A percentile compares a stretch with the other conserved stretches of the same genome.
Conservation (phyloP, 2,329 filamentous ascomycete species). For the Trichoderma atroviride region DNA sequence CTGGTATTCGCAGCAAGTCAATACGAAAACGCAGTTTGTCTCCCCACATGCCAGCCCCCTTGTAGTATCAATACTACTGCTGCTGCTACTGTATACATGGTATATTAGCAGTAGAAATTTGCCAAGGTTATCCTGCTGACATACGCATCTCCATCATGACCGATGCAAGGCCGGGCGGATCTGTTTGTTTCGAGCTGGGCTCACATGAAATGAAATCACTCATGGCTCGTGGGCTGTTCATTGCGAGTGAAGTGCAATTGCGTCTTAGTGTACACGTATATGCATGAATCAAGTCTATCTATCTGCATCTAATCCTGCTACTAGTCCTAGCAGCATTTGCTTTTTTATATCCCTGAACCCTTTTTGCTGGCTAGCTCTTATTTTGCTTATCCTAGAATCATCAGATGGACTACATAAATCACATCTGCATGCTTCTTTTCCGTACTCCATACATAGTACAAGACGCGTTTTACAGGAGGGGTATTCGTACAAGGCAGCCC, state of each 20-base stretch:
- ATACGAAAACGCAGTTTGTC: conserved; percentile 8
- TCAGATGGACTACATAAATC: background rate
- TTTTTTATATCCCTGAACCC: conserved; percentile 23
- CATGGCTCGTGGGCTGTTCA: background rate
- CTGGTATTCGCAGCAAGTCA: background rate
- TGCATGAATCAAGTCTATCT: conserved; percentile 15
- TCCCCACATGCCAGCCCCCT: background rate
- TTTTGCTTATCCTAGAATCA: conserved; percentile 8
- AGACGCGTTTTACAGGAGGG: conserved; percentile 17
- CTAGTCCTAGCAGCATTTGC: background rate
- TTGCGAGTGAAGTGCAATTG: conserved; percentile 4
- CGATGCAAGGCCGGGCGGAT: background rate
- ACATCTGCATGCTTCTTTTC: background rate
- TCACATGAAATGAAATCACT: conserved; percentile 8
- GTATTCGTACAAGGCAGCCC: conserved; percentile 16
- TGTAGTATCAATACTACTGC: background rate
- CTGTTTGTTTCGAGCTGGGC: conserved; percentile 6
- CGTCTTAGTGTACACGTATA: background rate
- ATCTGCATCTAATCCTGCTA: conserved; percentile 9
- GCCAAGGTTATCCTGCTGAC: background rate
- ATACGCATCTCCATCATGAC: background rate
- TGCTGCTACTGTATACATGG: too few species aligned
- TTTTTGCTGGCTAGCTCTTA: background rate
- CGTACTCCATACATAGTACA: conserved; percentile 14
- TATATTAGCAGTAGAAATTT: background rate